A percentile compares a stretch with the other conserved stretches of the same genome.
phyloP scores from a whole-genome alignment of 192 early-diverging fungal species.

The Diversispora eburnea region DNA sequence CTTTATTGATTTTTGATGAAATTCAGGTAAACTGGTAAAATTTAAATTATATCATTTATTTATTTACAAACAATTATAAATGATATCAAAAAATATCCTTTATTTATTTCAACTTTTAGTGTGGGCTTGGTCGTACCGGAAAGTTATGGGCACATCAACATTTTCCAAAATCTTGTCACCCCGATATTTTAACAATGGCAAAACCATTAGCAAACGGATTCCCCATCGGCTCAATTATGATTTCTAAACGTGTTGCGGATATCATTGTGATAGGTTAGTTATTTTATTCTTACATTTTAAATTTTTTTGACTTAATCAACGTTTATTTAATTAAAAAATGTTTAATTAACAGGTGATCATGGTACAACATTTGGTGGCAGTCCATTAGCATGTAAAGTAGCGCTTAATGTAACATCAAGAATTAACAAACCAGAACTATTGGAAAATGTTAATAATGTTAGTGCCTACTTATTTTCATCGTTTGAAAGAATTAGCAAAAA shows the following conservation, averaged over 20 bases:
- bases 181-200: slow-evolving; percentile 93
- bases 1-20: slow-evolving; percentile 94
- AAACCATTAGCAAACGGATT: slow-evolving; percentile 97
- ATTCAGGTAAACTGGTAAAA: slow-evolving; percentile 63
- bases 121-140: slow-evolving; percentile 87
- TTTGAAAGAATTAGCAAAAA: slow-evolving; percentile 42
- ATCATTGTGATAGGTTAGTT: slow-evolving; percentile 66
- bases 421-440: slow-evolving; percentile 74
- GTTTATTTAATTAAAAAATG: not conserved
- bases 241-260: slow-evolving; percentile 72
- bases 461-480: slow-evolving; percentile 57
- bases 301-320: not conserved
- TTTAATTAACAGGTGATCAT: slow-evolving; percentile 70
- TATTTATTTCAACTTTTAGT: slow-evolving; percentile 47
- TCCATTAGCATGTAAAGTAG: slow-evolving; percentile 87
- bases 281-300: not conserved
- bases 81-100: not conserved
- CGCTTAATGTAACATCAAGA: slow-evolving; percentile 64
- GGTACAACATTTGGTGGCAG: slow-evolving; percentile 98
- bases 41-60: not conserved
- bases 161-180: slow-evolving; percentile 61
- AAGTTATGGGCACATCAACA: slow-evolving; percentile 82
- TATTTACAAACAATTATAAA: not conserved
- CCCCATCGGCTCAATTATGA: slow-evolving; percentile 91
- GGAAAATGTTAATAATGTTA: slow-evolving; percentile 58